These are phyloP conservation scores for Solanum rostratum DNA, from an alignment of 257 asterid genomes.

Conservation along the genomic window DNA sequence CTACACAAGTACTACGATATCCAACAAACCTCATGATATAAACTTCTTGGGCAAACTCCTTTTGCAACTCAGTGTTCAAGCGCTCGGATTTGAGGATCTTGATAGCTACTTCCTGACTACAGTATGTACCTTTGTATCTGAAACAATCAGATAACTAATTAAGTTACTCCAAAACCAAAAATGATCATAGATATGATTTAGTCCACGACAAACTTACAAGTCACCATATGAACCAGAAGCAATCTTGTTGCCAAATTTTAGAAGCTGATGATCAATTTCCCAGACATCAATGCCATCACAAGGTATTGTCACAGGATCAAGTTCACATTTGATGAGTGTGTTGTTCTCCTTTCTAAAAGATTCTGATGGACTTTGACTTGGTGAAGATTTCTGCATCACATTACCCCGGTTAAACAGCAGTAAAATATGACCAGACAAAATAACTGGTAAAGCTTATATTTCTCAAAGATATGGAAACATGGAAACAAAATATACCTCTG, in stretches of 20 bases:
- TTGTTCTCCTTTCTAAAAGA: constrained; percentile 14
- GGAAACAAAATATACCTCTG: not conserved
- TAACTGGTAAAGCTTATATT: not conserved
- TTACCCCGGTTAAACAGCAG: not conserved
- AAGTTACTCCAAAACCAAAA: constrained; percentile 7
- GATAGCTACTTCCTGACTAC: constrained; percentile 93
- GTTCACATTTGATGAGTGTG: constrained; percentile 17
- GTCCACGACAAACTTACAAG: constrained; percentile 19
- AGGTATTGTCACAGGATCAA: constrained; percentile 33
- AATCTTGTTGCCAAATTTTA: constrained; percentile 25
- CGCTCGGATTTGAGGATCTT: constrained; percentile 95
- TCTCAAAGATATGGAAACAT: not conserved
- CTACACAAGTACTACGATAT: not conserved
- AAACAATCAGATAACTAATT: not conserved
- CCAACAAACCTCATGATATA: constrained; percentile 83
- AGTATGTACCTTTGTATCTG: constrained; percentile 86
- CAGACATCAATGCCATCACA: constrained; percentile 38
- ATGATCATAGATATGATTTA: not conserved
- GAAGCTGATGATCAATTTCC: constrained; percentile 37
- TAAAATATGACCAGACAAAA: not conserved
- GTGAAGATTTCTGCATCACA: constrained; percentile 24
- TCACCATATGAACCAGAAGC: constrained; percentile 49
- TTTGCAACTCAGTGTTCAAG: constrained; percentile 66
- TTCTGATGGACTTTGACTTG: constrained; percentile 17
- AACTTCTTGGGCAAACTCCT: constrained; percentile 95